Conservation (phyloP, 106 monocot species). For the Dendrobium huoshanense region DNA sequence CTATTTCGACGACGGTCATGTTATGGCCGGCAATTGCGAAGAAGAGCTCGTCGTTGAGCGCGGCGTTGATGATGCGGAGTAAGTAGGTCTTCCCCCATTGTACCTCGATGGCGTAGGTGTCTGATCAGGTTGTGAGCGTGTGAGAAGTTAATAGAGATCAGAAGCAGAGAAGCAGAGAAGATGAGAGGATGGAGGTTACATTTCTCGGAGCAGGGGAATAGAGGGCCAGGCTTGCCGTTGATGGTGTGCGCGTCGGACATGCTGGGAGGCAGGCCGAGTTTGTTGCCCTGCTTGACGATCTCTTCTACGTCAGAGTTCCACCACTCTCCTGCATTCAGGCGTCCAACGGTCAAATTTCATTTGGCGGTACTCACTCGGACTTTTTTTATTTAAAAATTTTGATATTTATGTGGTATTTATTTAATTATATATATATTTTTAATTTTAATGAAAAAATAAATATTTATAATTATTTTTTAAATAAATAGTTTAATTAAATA, state of each 20-base stretch:
- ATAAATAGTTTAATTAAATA: too few species aligned
- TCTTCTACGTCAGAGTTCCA: conserved; percentile 39
- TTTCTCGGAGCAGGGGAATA: conserved; percentile 37
- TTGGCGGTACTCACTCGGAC: too few species aligned
- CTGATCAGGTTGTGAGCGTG: conserved; percentile 4
- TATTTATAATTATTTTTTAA: too few species aligned
- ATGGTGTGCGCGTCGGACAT: conserved; percentile 46
- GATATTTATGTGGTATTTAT: too few species aligned
- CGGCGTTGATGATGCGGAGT: conserved; percentile 28
- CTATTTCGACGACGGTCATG: conserved; percentile 26
- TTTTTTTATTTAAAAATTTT: too few species aligned
- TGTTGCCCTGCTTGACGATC: conserved; percentile 26
- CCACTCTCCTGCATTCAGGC: conserved; percentile 36
- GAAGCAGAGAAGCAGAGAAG: not conserved
- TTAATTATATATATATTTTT: too few species aligned
- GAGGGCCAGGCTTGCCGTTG: conserved; percentile 47
- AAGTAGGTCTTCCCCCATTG: conserved; percentile 24
- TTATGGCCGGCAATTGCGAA: conserved; percentile 26
- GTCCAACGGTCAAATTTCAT: too few species aligned
- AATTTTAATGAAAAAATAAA: too few species aligned
- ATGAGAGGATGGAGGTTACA: conserved; percentile 6
- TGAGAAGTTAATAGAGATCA: not conserved
- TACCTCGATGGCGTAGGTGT: conserved; percentile 21
- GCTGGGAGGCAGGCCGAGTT: conserved; percentile 31
- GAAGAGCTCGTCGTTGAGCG: conserved; percentile 34